Evolutionary conservation across 441 rosid species (phyloP), one percentile per base, ranked within the genome.

Genomic region (Croton laevigatus): DNA sequence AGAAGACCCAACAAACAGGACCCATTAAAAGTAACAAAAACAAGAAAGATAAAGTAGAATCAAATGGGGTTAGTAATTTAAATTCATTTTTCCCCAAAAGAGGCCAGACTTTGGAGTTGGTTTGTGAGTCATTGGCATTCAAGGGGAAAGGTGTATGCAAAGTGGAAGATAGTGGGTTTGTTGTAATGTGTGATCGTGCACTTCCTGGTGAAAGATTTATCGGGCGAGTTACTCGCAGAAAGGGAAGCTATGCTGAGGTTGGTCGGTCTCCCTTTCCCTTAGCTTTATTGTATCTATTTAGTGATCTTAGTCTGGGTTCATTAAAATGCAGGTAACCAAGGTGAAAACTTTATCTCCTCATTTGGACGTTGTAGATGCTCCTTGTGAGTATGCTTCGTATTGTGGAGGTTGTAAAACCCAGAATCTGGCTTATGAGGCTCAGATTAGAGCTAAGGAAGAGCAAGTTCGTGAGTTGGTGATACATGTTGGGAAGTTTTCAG

Each of bases 331-430:
- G 97, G 95, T 79, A 60, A 78, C 88, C 14, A 94, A 94, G 84
- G 44, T 91, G 75, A 71, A 82, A 85, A 94, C 92, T 14, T 65
- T 94, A 74, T 71, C 88, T 70, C 90, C 93, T 71, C 97, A 88
- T 58, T 48, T 79, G 84, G 90, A 94, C 76, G 53, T 80, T 34
- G 91, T 94, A 27, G 91, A 90, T 72, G 90, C 97, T 23, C 98
- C 98, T 67, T 94, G 97, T 68, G 90, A 88, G 82, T 88, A 89
- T 87, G 97, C 98, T 27, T 78, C 87, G 3, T 81, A 84, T 40
- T 91, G 97, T 73, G 95, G 94, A n/a, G 97, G 98, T 61, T 94
- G 95, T 75, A 94, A 91, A 71, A 88, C 92, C 9, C 98, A 94
- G 65, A 90, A 87, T 73, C 78, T 94, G 44, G 74, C 83, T 23